These are phyloP conservation scores for Aspergillus japonicus DNA, from an alignment of 2,329 filamentous ascomycete genomes.

Conservation along the genomic window DNA sequence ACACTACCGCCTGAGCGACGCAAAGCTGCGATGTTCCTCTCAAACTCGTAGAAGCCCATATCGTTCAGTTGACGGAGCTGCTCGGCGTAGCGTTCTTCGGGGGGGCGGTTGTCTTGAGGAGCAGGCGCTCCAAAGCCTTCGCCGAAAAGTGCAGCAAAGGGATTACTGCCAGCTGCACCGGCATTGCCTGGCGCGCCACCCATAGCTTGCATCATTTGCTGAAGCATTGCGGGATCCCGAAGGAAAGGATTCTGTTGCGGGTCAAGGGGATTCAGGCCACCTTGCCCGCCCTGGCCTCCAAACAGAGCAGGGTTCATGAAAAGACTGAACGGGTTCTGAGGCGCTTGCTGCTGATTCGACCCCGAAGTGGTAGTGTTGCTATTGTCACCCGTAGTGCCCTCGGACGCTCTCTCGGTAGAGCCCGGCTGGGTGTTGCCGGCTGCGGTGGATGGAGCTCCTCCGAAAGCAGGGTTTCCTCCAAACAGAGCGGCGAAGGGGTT, in stretches of 20 bases:
- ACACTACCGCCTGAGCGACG: conserved; percentile 89
- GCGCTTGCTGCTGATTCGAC: conserved; percentile 38
- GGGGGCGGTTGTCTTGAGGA: conserved; percentile 78
- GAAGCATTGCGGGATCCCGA: conserved; percentile 59
- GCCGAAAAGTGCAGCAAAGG: conserved; percentile 53
- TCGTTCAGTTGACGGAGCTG: conserved; percentile 93
- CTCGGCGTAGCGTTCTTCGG: conserved; percentile 87
- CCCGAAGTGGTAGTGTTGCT: conserved; percentile 31
- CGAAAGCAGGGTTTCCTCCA: conserved; percentile 32
- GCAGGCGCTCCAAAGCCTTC: conserved; percentile 47
- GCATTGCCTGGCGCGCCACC: conserved; percentile 39
- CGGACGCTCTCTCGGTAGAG: conserved; percentile 31
- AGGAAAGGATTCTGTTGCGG: conserved; percentile 55
- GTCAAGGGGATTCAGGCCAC: conserved; percentile 48
- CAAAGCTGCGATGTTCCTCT: conserved; percentile 84
- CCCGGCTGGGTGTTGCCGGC: conserved; percentile 30
- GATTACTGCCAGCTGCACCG: conserved; percentile 41
- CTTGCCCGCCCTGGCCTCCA: conserved; percentile 30
- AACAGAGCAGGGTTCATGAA: conserved; percentile 56
- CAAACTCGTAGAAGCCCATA: conserved; percentile 98
- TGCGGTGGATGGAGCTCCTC: conserved; percentile 32
- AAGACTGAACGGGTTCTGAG: conserved; percentile 66
- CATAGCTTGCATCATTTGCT: conserved; percentile 55
- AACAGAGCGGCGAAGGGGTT: conserved; percentile 66
- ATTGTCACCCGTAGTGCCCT: conserved; percentile 26